Conservation (phyloP, 495 filamentous ascomycete species). For the Podospora pseudocomata region DNA sequence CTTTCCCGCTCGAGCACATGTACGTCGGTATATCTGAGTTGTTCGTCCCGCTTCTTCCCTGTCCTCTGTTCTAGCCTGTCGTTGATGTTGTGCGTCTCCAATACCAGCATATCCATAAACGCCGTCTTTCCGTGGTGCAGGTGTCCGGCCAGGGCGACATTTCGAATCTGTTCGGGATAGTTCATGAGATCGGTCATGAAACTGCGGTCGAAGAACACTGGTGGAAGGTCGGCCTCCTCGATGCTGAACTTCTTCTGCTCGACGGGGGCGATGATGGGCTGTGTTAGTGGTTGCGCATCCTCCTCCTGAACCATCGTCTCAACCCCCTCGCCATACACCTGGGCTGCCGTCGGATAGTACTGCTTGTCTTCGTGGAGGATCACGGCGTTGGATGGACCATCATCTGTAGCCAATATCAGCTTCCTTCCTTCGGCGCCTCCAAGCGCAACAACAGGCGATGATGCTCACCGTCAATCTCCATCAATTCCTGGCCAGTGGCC, state of each 20-base stretch:
- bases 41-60: conserved; percentile 81
- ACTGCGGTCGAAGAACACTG: conserved; percentile 73
- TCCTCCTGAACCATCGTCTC: conserved; percentile 97
- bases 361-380: conserved; percentile 98
- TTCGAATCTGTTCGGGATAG: conserved; percentile 89
- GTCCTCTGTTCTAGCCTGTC: conserved; percentile 72
- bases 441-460: background rate
- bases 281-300: conserved; percentile 85
- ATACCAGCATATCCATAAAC: conserved; percentile 96
- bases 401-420: conserved; percentile 41
- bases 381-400: conserved; percentile 95
- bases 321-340: conserved; percentile 90
- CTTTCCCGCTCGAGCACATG: conserved; percentile 85
- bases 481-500: conserved; percentile 71
- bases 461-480: conserved; percentile 81
- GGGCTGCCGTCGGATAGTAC: conserved; percentile 94
- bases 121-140: conserved; percentile 97
- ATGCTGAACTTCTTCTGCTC: conserved; percentile 93
- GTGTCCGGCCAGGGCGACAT: conserved; percentile 87
- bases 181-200: conserved; percentile 98
- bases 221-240: conserved; percentile 85
- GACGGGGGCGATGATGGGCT: conserved; percentile 91
- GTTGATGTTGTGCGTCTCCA: conserved; percentile 85
- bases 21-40: conserved; percentile 89
- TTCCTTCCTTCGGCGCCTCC: conserved; percentile 12